Evolutionary conservation across 2,329 filamentous ascomycete genomes (phyloP), one percentile per base, ranked within the genome.

Genomic region (Ceratocystis cubensis): DNA sequence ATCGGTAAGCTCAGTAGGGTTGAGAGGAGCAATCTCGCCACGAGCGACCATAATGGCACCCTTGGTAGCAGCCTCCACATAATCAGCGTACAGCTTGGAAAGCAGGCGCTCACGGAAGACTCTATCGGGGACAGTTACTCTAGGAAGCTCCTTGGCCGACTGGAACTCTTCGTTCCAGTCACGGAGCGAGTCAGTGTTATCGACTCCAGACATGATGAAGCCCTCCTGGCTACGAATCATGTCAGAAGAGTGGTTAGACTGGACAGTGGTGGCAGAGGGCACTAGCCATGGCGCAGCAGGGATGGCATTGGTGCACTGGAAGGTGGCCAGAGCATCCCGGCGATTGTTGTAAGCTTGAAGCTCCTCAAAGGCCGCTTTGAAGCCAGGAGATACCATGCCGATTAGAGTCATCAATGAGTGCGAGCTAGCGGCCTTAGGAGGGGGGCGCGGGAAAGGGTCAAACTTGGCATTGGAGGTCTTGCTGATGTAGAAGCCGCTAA

Each of bases 81-180:
- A 99, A 76, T 99, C 94, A 10, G 94, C 94, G 74, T 96, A 97
- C 1, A 99, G 84, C 79, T 99, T 99, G 17, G 91, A 94, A 6
- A 94, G 88, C 66, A 99, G 81, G 41, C 94, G 86, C 76, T 99
- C 94, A 37, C 94, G 85, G 82, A 97, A 97, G 20, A 99, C 92
- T 65, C 93, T 86, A 74, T 99, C 94, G 75, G 96, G 93, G 10
- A 99, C 89, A 6, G 87, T 91, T 70, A 96, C 93, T 73, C 91
- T 93, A 44, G 93, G 92, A 70, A 99, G 82, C 76, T 99, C 94
- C 72, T 91, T 87, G 10, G 94, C 96, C 1, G 93, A 96, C 76
- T 99, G 94, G 74, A 99, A 96, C 74, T 99, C 94, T 75, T 99
- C 94, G 72, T 99, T 99, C 93, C 95, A 99, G 76, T 99, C 94